These are phyloP conservation scores for Yarrowia galli DNA, from an alignment of 1,139 yeast genomes.

Conservation along the genomic window DNA sequence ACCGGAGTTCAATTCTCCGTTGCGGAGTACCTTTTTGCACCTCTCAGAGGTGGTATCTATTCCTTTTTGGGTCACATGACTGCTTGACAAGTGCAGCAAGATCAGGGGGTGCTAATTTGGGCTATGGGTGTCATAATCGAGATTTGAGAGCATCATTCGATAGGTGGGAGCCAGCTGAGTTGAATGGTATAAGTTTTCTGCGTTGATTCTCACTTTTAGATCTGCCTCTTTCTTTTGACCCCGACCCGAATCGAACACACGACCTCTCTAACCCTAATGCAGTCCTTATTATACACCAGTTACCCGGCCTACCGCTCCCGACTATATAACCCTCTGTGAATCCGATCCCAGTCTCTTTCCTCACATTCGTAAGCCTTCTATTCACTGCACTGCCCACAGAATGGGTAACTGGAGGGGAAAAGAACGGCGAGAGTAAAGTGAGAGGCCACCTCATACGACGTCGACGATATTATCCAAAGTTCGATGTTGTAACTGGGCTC, in stretches of 20 bases:
- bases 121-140: too few relatives aligned
- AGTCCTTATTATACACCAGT: slow-evolving; percentile 22
- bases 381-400: slow-evolving; percentile 38
- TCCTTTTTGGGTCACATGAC: background rate
- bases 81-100: background rate
- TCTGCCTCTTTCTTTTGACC: background rate
- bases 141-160: too few relatives aligned
- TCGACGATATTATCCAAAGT: slow-evolving; percentile 22
- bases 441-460: slow-evolving; percentile 39
- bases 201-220: too few relatives aligned
- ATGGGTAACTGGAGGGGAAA: slow-evolving; percentile 38
- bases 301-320: background rate
- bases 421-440: slow-evolving; percentile 36
- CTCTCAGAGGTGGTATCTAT: background rate
- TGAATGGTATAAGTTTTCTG: too few relatives aligned
- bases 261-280: slow-evolving; percentile 16
- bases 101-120: too few relatives aligned
- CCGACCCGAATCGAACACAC: background rate
- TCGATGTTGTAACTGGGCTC: slow-evolving; percentile 38
- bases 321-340: background rate
- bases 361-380: slow-evolving; percentile 33
- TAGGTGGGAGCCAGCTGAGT: too few relatives aligned
- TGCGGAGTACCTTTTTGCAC: slow-evolving; percentile 1
- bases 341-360: slow-evolving; percentile 19
- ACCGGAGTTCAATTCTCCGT: slow-evolving; percentile 33